Conservation (phyloP, 169 alveolate species). For the Cryptosporidium muris region DNA sequence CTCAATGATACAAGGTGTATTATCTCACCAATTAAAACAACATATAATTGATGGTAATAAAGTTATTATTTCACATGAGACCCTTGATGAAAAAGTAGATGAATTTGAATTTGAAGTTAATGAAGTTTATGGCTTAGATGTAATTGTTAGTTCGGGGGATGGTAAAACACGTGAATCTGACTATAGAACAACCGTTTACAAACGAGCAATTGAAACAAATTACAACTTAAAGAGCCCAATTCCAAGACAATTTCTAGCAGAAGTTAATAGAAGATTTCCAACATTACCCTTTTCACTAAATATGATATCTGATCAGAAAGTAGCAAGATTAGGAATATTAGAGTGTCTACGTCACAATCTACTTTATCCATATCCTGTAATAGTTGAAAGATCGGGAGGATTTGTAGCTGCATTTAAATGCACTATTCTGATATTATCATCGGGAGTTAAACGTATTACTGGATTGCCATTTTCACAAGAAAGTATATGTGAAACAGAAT, state of each 20-base stretch:
- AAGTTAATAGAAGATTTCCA: conserved; percentile 86
- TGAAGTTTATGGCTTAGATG: conserved; percentile 93
- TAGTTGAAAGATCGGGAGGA: conserved; percentile 89
- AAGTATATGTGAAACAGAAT: conserved; percentile 20
- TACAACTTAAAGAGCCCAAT: conserved; percentile 92
- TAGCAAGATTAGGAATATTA: conserved; percentile 89
- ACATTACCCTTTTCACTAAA: conserved; percentile 83
- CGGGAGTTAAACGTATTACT: conserved; percentile 85
- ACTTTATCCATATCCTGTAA: conserved; percentile 91
- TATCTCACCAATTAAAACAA: conserved; percentile 92
- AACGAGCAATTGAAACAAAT: conserved; percentile 92
- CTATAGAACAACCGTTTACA: conserved; percentile 90
- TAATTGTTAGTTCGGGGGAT: conserved; percentile 93
- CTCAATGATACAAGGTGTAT: conserved; percentile 90
- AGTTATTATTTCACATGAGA: conserved; percentile 84
- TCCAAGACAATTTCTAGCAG: conserved; percentile 93
- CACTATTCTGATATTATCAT: conserved; percentile 88
- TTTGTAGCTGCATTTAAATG: conserved; percentile 92
- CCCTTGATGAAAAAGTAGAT: conserved; percentile 92
- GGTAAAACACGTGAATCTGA: conserved; percentile 92
- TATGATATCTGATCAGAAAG: conserved; percentile 83
- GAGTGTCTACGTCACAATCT: conserved; percentile 95
- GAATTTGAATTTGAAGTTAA: conserved; percentile 91
- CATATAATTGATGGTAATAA: conserved; percentile 93
- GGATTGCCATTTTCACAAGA: conserved; percentile 73